Evolutionary conservation across 2,329 filamentous ascomycete genomes (phyloP), one percentile per base, ranked within the genome.

Genomic region (Parasarocladium wereldwijsianum): DNA sequence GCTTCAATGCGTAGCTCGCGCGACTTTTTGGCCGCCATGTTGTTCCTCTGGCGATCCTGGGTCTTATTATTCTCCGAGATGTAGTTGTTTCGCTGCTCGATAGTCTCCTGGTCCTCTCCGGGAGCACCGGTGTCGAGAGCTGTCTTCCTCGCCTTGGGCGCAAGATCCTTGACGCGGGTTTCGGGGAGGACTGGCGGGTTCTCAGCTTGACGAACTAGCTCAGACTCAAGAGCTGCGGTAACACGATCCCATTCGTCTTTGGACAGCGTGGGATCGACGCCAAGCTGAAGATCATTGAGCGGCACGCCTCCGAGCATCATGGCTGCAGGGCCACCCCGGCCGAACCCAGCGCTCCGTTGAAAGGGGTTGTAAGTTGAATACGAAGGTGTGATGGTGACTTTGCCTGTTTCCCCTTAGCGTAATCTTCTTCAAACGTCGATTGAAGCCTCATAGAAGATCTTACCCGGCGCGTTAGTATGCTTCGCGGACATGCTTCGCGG

Each of bases 1-100:
- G 39, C 34, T 29, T 54, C 52, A 16, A 47, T 32, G 1, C 52
- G 43, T 13, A 43, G 38, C 13, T 44, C 35, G 1, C 55, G 44
- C 8, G 46, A 51, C 31, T 53, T 49, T 37, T 50, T 52, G 15
- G 55, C 55, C 1, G 55, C 50, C 20, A 40, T 34, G 35, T 56
- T 58, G 41, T 58, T 58, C 4, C 54, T 41, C 24, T 43, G 34
- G 2, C 48, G 42, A 12, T 54, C 46, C 2, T 46, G 26, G 4
- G 15, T 28, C 33, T 46, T 42, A 7, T 39, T 37, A 13, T 38
- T 29, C 4, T 33, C 32, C 3, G 49, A 41, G 21, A 52, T 43
- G 5, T 26, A 9, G 29, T 54, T 49, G 33, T 47, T 48, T 6
- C 35, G 32, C 0, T 27, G 35, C 13, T 42, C 37, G 3, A 47